These are phyloP conservation scores for Picea sitchensis DNA, from an alignment of 75 land plant genomes.

Conservation along the genomic window DNA sequence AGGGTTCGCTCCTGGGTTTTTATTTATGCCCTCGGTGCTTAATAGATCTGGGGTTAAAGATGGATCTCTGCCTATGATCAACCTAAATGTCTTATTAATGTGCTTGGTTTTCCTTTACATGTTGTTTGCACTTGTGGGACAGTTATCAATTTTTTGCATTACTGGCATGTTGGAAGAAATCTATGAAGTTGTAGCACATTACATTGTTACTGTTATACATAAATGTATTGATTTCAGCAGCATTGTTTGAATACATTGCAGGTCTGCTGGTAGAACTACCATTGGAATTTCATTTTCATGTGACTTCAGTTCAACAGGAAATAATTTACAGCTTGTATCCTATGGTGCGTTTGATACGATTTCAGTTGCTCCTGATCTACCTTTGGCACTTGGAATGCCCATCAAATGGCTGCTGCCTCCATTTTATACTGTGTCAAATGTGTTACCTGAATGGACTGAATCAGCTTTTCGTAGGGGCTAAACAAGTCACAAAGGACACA, in stretches of 20 bases:
- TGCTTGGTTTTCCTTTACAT: too few relatives aligned
- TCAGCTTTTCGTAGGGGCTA: constrained; percentile 29
- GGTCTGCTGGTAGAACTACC: constrained; percentile 78
- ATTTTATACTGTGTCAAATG: constrained; percentile 54
- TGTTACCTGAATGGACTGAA: constrained; percentile 62
- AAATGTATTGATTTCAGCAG: not conserved
- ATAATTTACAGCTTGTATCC: constrained; percentile 18
- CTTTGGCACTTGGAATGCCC: constrained; percentile 76
- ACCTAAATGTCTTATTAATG: too few relatives aligned
- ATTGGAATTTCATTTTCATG: constrained; percentile 76
- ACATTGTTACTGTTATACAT: not conserved
- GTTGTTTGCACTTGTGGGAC: too few relatives aligned
- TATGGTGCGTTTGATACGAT: constrained; percentile 61
- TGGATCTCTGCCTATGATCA: too few relatives aligned
- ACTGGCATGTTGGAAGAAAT: not conserved
- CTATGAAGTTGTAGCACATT: not conserved
- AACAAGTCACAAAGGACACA: constrained; percentile 32
- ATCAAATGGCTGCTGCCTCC: constrained; percentile 92
- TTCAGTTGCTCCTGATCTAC: constrained; percentile 74
- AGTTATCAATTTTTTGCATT: too few relatives aligned
- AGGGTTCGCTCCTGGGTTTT: too few relatives aligned
- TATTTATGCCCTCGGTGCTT: too few relatives aligned
- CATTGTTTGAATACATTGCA: constrained; percentile 13
- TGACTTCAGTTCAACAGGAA: constrained; percentile 41
- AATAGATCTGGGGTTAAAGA: too few relatives aligned